Percentiles rank a stretch among this genome's conserved stretches.
Evolutionary conservation across 2,329 filamentous ascomycete genomes (phyloP).

Genomic region (Penicillium sp.): DNA sequence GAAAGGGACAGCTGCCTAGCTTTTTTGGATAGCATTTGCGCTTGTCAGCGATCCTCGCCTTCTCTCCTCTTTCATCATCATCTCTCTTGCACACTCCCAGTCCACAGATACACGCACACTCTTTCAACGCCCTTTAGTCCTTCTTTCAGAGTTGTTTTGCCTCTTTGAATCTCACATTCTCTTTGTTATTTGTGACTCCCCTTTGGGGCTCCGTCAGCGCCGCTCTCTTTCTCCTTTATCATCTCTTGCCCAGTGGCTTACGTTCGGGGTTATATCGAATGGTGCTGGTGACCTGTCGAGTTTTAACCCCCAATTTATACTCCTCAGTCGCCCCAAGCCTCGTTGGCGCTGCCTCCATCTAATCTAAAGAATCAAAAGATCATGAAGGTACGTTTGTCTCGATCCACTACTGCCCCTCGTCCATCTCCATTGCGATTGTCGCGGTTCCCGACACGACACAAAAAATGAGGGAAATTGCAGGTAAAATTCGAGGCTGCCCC

Average conservation of each 20-base stretch:
- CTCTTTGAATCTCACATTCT: constrained; percentile 8
- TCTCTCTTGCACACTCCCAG: constrained; percentile 4
- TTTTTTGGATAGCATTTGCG: constrained; percentile 7
- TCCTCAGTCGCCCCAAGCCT: constrained; percentile 1
- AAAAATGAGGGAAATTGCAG: constrained; percentile 10
- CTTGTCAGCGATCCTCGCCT: neutral
- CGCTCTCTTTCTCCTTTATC: constrained; percentile 16
- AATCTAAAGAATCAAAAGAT: constrained; percentile 9
- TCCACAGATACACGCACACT: constrained; percentile 1
- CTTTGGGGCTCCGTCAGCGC: constrained; percentile 2
- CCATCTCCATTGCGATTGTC: constrained; percentile 26
- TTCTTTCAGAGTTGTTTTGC: constrained; percentile 3
- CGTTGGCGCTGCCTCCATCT: constrained; percentile 9
- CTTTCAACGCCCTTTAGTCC: constrained; percentile 8
- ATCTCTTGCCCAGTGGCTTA: constrained; percentile 16
- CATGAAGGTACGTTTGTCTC: constrained; percentile 30
- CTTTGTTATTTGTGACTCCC: constrained; percentile 13
- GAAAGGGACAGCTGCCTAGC: constrained; percentile 15
- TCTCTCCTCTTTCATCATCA: constrained; percentile 6
- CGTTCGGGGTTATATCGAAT: constrained; percentile 16
- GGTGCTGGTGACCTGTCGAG: constrained; percentile 17
- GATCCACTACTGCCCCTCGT: constrained; percentile 21
- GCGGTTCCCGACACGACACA: constrained; percentile 21
- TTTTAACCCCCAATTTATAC: constrained; percentile 2
- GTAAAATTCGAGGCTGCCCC: constrained; percentile 11